These are phyloP conservation scores for Raphanus sativus DNA, from an alignment of 345 rosid species.

Conservation along the genomic window DNA sequence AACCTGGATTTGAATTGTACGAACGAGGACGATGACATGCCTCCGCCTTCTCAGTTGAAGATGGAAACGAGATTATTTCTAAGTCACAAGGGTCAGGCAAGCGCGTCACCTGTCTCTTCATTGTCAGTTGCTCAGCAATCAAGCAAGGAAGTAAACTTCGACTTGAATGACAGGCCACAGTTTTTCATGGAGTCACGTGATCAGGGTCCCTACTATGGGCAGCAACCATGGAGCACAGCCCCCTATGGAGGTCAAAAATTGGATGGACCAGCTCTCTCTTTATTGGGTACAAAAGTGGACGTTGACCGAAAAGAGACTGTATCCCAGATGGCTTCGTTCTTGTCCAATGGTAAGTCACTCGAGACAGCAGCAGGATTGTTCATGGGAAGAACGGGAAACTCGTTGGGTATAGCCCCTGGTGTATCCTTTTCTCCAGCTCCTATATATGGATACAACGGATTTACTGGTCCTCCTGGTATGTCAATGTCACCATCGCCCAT, in stretches of 20 bases:
- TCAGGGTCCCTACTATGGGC: constrained; percentile 44
- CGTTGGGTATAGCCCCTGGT: constrained; percentile 58
- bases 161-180: constrained; percentile 83
- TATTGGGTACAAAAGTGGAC: constrained; percentile 76
- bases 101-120: constrained; percentile 77
- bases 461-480: constrained; percentile 49
- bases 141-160: constrained; percentile 59
- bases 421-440: constrained; percentile 60
- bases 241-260: constrained; percentile 49
- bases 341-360: constrained; percentile 59
- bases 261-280: constrained; percentile 62
- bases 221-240: constrained; percentile 38
- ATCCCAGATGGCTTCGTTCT: constrained; percentile 48
- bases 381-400: constrained; percentile 51
- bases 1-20: constrained; percentile 73
- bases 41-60: constrained; percentile 48
- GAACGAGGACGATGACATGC: constrained; percentile 66
- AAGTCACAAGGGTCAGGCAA: constrained; percentile 58
- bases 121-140: constrained; percentile 67
- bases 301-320: constrained; percentile 50
- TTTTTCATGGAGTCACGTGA: constrained; percentile 52
- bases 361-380: constrained; percentile 49
- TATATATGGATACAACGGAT: constrained; percentile 57
- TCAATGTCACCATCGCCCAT: constrained; percentile 56
- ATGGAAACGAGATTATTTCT: constrained; percentile 49